Conservation (phyloP, 768 basidiomycete species). For the Mycena kentingensis region DNA sequence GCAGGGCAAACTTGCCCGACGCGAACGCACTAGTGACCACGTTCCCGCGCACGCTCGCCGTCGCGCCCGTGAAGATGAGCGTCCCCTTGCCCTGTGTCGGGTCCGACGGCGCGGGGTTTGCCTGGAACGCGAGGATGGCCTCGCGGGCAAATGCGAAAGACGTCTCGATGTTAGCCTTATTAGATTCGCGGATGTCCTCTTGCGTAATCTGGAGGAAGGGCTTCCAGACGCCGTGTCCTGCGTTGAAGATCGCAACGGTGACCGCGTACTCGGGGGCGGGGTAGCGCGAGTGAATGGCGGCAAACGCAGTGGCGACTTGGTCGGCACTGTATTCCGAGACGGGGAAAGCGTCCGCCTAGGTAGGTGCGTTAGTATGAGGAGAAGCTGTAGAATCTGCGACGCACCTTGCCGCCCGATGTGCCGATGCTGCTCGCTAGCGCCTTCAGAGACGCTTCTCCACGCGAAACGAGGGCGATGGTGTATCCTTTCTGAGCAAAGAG, state of each 20-base stretch:
- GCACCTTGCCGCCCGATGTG: slow-evolving; percentile 57
- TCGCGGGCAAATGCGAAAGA: slow-evolving; percentile 68
- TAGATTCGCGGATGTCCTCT: slow-evolving; percentile 51
- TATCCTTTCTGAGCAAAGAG: slow-evolving; percentile 65
- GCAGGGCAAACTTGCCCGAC: slow-evolving; percentile 61
- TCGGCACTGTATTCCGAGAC: slow-evolving; percentile 50
- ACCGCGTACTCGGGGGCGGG: slow-evolving; percentile 52
- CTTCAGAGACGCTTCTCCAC: slow-evolving; percentile 54
- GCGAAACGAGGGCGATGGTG: slow-evolving; percentile 65
- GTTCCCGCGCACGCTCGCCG: slow-evolving; percentile 67
- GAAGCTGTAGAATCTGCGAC: slow-evolving; percentile 10
- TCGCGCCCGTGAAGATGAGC: slow-evolving; percentile 74
- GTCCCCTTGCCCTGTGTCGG: slow-evolving; percentile 59
- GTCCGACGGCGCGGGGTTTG: slow-evolving; percentile 48
- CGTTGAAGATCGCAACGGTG: slow-evolving; percentile 68
- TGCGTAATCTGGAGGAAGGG: slow-evolving; percentile 66
- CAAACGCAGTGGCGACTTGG: slow-evolving; percentile 54
- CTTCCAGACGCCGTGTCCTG: slow-evolving; percentile 59
- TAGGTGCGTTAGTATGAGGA: background rate
- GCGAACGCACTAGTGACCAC: slow-evolving; percentile 61
- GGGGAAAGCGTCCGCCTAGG: slow-evolving; percentile 60
- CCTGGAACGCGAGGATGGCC: slow-evolving; percentile 59
- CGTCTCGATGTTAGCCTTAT: slow-evolving; percentile 56
- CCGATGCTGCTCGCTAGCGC: slow-evolving; percentile 58
- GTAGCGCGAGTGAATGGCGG: slow-evolving; percentile 46